Evolutionary conservation across 768 basidiomycete genomes (phyloP), one percentile per base, ranked within the genome.

Genomic region (Russula sp.): DNA sequence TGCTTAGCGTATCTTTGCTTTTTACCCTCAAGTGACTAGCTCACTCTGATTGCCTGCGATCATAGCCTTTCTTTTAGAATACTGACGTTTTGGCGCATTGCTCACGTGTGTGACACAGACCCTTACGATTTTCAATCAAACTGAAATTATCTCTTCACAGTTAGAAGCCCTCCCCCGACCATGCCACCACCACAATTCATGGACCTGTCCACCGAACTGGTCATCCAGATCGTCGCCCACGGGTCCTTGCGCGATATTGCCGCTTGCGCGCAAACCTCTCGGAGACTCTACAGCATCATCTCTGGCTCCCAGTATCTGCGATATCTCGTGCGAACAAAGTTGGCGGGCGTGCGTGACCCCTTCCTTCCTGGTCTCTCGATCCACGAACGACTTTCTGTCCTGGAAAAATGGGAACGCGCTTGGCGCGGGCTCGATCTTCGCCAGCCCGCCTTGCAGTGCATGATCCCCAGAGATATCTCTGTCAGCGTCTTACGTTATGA

Each of bases 121-220:
- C 29, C 20, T 41, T 7, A 54, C 32, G 34, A 36, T 34, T 25
- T 57, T 41, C 22, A 11, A 61, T 53, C 43, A 38, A 38, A 29
- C 18, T n/a, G 38, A 57, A 38, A 39, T 18, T 18, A 13, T 14
- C 45, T 14, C 41, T 41, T 57, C 41, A 53, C 10, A 42, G 52
- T 57, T 20, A 20, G 38, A 58, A 54, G 3, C 47, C 57, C 51
- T 20, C 34, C 62, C 41, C 46, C 52, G 39, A 41, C 51, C 46
- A 63, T 63, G 57, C 48, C 62, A 5, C 48, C 62, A 5, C 62
- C 62, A 2, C 62, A 55, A 18, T 32, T 64, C 59, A 42, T 64
- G 42, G 49, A 64, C 49, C 63, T 64, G 32, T 64, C 63, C 49
- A 38, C 54, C 20, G 63, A 64, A 34, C 60, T 64, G 7, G 50